A percentile compares a stretch with the other conserved stretches of the same genome.
phyloP scores from a whole-genome alignment of 768 basidiomycete genomes.

The Roridomyces roridus region DNA sequence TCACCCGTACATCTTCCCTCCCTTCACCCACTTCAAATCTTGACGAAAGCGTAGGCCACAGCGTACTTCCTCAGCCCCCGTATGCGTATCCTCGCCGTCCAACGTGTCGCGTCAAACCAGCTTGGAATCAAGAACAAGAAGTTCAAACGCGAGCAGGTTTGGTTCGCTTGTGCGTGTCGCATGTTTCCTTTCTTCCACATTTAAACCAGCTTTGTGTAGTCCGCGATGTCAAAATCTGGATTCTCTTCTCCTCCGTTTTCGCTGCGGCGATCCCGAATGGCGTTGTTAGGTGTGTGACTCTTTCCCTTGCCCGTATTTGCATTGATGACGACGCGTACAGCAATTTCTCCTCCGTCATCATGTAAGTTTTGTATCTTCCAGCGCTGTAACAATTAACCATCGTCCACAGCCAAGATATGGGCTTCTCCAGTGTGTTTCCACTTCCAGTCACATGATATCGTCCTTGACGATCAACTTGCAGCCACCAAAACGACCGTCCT shows the following conservation, averaged over 20 bases:
- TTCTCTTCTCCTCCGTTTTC: conserved; percentile 25
- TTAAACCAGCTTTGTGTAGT: neutral
- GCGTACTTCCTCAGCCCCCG: conserved; percentile 22
- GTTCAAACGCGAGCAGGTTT: conserved; percentile 26
- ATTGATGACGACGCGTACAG: neutral
- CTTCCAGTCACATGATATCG: too few species aligned
- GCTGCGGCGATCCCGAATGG: conserved; percentile 29
- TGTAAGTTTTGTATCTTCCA: conserved; percentile 4
- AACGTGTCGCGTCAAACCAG: conserved; percentile 30
- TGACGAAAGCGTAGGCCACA: conserved; percentile 12
- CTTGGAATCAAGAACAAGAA: conserved; percentile 31
- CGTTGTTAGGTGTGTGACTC: conserved; percentile 13
- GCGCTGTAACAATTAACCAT: neutral
- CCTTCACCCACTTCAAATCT: too few species aligned
- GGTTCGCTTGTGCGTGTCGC: conserved; percentile 10
- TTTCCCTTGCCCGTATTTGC: neutral
- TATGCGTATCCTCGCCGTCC: conserved; percentile 24
- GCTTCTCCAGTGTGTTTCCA: conserved; percentile 19
- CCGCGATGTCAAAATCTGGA: conserved; percentile 26
- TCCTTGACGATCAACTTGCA: neutral
- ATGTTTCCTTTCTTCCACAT: neutral
- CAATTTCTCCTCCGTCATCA: conserved; percentile 27
- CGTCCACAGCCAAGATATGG: conserved; percentile 19
- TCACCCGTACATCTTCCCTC: conserved; percentile 18
- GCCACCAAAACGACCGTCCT: conserved; percentile 26